A percentile compares a stretch with the other conserved stretches of the same genome.
Conservation (phyloP, 495 filamentous ascomycete genomes). For the Hamigera avellanea region DNA sequence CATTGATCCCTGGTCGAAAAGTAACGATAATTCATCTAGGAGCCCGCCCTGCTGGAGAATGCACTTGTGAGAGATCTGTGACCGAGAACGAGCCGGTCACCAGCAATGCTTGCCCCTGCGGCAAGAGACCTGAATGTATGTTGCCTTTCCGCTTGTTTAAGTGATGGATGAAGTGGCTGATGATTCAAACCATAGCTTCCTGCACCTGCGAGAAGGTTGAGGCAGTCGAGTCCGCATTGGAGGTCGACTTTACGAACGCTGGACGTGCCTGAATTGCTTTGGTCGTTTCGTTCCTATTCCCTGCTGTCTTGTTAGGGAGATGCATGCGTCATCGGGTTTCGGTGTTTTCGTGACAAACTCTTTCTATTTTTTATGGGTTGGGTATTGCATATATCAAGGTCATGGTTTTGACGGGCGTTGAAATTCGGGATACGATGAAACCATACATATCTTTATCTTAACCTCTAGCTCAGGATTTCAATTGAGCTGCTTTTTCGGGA, state of each 20-base stretch:
- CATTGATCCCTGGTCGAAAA: background rate
- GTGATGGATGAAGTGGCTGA: background rate
- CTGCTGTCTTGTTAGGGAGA: too few relatives aligned
- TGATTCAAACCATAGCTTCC: constrained; percentile 51
- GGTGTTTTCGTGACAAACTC: too few relatives aligned
- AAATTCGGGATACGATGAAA: too few relatives aligned
- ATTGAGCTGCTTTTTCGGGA: too few relatives aligned
- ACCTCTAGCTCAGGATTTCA: too few relatives aligned
- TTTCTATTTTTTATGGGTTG: too few relatives aligned
- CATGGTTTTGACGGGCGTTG: too few relatives aligned
- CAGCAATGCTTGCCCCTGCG: constrained; percentile 62
- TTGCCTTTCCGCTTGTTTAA: constrained; percentile 10
- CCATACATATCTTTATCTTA: too few relatives aligned
- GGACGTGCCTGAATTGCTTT: background rate
- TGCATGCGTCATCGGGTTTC: too few relatives aligned
- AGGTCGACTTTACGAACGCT: constrained; percentile 70
- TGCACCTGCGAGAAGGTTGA: constrained; percentile 75
- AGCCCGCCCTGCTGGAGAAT: constrained; percentile 62
- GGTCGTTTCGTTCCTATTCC: too few relatives aligned
- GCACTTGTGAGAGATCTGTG: constrained; percentile 65
- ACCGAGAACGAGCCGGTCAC: constrained; percentile 56
- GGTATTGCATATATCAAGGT: too few relatives aligned
- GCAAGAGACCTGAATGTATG: constrained; percentile 57
- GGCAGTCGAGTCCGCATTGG: constrained; percentile 38
- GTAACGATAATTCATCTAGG: too few relatives aligned